A percentile compares a stretch with the other conserved stretches of the same genome.
Evolutionary conservation across 2,329 filamentous ascomycete genomes (phyloP).

Genomic region (Penicillium sp.): DNA sequence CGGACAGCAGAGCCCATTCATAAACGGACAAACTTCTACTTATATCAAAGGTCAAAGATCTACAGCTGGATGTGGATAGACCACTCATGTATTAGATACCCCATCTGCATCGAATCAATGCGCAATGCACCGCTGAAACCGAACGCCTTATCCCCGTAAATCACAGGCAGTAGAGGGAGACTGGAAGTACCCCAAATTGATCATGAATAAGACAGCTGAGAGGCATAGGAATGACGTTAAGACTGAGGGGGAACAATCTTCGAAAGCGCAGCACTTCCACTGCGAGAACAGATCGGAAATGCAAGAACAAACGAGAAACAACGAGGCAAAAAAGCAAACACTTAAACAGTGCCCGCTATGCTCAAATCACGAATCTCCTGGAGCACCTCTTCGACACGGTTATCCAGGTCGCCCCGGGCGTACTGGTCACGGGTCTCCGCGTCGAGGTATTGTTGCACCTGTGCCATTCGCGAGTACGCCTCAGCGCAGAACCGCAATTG

Average conservation of each 20-base stretch:
- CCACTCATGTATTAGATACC: slow-evolving; percentile 5
- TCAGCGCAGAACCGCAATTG: slow-evolving; percentile 96
- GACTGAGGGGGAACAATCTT: no score
- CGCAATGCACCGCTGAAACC: slow-evolving; percentile 1
- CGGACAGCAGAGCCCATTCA: slow-evolving; percentile 24
- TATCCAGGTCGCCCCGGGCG: slow-evolving; percentile 85
- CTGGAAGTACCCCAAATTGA: not conserved
- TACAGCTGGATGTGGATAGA: slow-evolving; percentile 1
- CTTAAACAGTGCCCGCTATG: slow-evolving; percentile 67
- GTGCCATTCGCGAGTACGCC: slow-evolving; percentile 95
- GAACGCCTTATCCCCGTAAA: slow-evolving; percentile 1
- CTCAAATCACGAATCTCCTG: slow-evolving; percentile 96
- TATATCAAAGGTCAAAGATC: slow-evolving; percentile 22
- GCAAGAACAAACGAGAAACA: slow-evolving; percentile 10
- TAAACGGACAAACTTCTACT: no score
- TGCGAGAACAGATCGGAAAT: no score
- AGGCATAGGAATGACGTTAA: no score
- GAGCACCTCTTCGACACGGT: slow-evolving; percentile 85
- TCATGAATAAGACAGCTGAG: slow-evolving; percentile 14
- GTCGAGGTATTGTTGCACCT: slow-evolving; percentile 97
- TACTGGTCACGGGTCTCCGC: slow-evolving; percentile 94
- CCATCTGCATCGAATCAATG: slow-evolving; percentile 2
- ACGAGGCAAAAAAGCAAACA: slow-evolving; percentile 9
- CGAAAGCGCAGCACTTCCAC: no score
- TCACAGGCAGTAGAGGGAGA: slow-evolving; percentile 2